Evolutionary conservation across 768 basidiomycete genomes (phyloP).

Genomic region (Baorangia bicolor): DNA sequence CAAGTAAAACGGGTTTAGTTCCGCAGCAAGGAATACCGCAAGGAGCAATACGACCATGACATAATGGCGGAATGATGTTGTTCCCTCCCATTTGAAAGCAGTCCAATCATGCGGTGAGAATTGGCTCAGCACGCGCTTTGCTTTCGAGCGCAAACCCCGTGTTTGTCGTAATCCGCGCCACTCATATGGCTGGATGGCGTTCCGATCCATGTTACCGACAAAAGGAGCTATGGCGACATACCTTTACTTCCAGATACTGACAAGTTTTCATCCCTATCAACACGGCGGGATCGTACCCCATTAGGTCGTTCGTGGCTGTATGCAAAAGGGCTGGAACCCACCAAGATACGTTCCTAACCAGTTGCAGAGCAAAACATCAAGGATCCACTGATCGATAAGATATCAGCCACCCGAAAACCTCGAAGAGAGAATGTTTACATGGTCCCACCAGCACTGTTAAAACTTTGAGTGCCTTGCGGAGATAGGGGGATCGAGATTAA

Average conservation of each 20-base stretch:
- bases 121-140: slow-evolving; percentile 75
- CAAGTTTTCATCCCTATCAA: slow-evolving; percentile 79
- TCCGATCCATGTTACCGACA: neutral
- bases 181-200: slow-evolving; percentile 61
- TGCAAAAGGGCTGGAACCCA: slow-evolving; percentile 30
- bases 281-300: slow-evolving; percentile 4
- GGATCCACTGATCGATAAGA: slow-evolving; percentile 60
- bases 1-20: slow-evolving; percentile 85
- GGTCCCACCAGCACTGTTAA: slow-evolving; percentile 87
- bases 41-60: slow-evolving; percentile 72
- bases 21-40: slow-evolving; percentile 78
- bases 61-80: slow-evolving; percentile 74
- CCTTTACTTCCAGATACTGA: slow-evolving; percentile 86
- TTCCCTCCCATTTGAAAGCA: slow-evolving; percentile 83
- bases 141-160: slow-evolving; percentile 74
- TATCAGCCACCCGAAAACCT: slow-evolving; percentile 8
- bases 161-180: slow-evolving; percentile 84
- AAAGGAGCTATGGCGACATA: slow-evolving; percentile 28
- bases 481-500: slow-evolving; percentile 13
- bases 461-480: slow-evolving; percentile 18
- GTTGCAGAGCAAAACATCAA: slow-evolving; percentile 85
- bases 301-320: slow-evolving; percentile 13
- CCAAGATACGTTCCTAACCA: slow-evolving; percentile 86
- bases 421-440: slow-evolving; percentile 49
- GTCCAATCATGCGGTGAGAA: slow-evolving; percentile 89